These are phyloP conservation scores for Alternaria angustiovoidea DNA, from an alignment of 2,329 filamentous ascomycete genomes.

Conservation along the genomic window DNA sequence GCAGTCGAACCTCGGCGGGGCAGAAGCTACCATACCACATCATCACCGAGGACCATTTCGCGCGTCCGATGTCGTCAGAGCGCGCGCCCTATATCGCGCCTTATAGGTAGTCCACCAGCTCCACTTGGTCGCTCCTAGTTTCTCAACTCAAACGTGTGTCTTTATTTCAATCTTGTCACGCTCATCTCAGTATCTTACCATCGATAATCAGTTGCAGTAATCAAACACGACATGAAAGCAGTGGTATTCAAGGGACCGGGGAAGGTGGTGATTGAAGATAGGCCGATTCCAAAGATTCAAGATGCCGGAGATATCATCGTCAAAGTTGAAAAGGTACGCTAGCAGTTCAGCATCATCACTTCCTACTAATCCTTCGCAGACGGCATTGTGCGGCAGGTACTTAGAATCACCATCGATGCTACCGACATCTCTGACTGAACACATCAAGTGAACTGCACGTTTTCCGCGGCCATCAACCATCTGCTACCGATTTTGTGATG, in stretches of 20 bases:
- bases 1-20: conserved; percentile 39
- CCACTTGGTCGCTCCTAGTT: conserved; percentile 6
- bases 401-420: background rate
- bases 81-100: conserved; percentile 4
- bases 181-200: background rate
- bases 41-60: conserved; percentile 21
- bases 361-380: conserved; percentile 47
- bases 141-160: background rate
- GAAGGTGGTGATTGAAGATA: conserved; percentile 78
- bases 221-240: conserved; percentile 73
- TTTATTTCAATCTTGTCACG: background rate
- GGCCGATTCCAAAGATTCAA: conserved; percentile 78
- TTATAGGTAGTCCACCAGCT: conserved; percentile 19
- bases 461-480: conserved; percentile 81
- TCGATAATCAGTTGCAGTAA: conserved; percentile 3
- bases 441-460: conserved; percentile 78
- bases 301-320: conserved; percentile 79
- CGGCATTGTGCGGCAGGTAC: conserved; percentile 88
- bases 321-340: conserved; percentile 71
- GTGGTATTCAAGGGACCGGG: conserved; percentile 85
- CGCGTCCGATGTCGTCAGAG: conserved; percentile 20
- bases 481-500: conserved; percentile 71
- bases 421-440: conserved; percentile 11
- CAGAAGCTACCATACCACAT: conserved; percentile 14
- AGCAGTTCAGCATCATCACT: background rate